A percentile compares a stretch with the other conserved stretches of the same genome.
phyloP scores from a whole-genome alignment of 208 protist genomes.

The Leptomonas pyrrhocoris region DNA sequence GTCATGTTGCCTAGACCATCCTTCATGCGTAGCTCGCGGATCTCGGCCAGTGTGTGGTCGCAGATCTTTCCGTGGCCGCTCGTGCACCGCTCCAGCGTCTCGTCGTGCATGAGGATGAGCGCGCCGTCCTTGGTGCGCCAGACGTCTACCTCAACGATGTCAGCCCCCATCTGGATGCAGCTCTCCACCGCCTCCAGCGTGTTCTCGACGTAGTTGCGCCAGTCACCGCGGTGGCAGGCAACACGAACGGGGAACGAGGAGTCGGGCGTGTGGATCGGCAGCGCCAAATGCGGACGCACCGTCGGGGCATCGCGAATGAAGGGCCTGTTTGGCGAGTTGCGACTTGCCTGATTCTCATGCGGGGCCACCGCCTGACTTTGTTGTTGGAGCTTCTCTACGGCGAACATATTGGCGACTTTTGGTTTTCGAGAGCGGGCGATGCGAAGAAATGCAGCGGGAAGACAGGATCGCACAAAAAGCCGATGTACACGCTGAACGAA shows the following conservation, averaged over 20 bases:
- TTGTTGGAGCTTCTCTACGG: not conserved
- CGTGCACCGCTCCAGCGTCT: constrained; percentile 64
- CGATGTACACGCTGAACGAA: too few relatives aligned
- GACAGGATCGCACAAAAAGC: not conserved
- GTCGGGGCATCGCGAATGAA: constrained; percentile 3
- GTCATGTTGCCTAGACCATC: constrained; percentile 77
- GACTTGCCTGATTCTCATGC: constrained; percentile 29
- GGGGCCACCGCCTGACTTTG: not conserved
- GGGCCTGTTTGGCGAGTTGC: constrained; percentile 40
- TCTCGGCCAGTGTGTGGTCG: constrained; percentile 57
- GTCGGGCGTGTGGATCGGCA: constrained; percentile 38
- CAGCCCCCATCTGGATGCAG: constrained; percentile 67
- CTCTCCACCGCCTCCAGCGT: constrained; percentile 70
- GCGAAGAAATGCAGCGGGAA: not conserved
- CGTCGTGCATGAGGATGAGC: constrained; percentile 72
- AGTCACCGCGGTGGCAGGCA: constrained; percentile 74
- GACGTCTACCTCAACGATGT: constrained; percentile 73
- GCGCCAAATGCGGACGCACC: constrained; percentile 31
- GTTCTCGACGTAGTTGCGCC: constrained; percentile 80
- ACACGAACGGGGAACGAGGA: constrained; percentile 42
- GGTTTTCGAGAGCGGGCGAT: not conserved
- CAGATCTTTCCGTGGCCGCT: constrained; percentile 45
- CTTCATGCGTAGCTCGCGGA: constrained; percentile 58
- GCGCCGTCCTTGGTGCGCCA: constrained; percentile 63
- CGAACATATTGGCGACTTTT: not conserved